Evolutionary conservation across 208 protist species (phyloP).

Genomic region (Trypanosoma cruzi): DNA sequence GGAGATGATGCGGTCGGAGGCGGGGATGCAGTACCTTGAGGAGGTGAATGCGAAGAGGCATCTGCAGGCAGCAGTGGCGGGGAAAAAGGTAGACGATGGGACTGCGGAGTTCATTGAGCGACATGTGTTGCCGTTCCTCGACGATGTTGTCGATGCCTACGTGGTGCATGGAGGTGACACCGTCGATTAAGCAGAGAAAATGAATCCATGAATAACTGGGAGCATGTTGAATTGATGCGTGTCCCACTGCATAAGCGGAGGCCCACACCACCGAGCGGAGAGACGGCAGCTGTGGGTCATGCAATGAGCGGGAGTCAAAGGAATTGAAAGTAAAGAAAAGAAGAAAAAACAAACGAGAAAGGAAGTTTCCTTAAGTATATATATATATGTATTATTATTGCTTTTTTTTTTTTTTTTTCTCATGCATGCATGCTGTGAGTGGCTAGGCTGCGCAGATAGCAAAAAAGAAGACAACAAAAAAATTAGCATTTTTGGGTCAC

Average conservation of each 20-base stretch:
- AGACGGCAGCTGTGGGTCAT: no score
- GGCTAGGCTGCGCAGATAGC: neutral
- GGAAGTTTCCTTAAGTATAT: neutral
- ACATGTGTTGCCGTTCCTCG: conserved; percentile 75
- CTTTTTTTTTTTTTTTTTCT: neutral
- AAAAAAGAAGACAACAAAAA: neutral
- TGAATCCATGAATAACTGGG: neutral
- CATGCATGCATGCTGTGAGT: neutral
- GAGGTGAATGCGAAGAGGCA: conserved; percentile 77
- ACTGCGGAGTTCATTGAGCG: conserved; percentile 42
- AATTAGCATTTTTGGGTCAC: neutral
- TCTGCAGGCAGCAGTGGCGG: conserved; percentile 37
- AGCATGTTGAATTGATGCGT: no score
- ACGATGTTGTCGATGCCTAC: conserved; percentile 85
- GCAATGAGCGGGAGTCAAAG: neutral
- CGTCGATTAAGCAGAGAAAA: conserved; percentile 50
- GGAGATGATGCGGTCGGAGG: conserved; percentile 63
- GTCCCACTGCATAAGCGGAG: no score
- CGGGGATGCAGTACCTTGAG: conserved; percentile 69
- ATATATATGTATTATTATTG: neutral
- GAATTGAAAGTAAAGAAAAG: neutral
- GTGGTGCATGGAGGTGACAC: conserved; percentile 63
- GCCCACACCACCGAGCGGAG: no score
- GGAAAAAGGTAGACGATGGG: conserved; percentile 21
- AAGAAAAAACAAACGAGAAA: conserved; percentile 15